Base-by-base conservation (phyloP, 2,329 filamentous ascomycete genomes). In the Sphaceloma murrayae region DNA sequence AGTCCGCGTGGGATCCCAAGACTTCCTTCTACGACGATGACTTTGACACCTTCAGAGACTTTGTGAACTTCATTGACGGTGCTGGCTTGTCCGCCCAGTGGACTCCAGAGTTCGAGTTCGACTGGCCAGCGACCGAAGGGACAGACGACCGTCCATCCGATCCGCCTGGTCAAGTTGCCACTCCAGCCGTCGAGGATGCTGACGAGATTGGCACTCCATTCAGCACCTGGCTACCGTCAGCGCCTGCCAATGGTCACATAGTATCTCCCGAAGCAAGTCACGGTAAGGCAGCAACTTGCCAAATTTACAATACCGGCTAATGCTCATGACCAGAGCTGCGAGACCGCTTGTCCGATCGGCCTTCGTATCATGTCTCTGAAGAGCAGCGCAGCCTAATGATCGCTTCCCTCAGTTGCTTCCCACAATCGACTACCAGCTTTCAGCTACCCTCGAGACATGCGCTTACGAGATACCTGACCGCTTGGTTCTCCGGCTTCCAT, bases 401-500 rank as follows among this genome's bases (percentile, higher is more conserved):
- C 6, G 36, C 36, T 19, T 40, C 36, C 3, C 14, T 40, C 13
- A 16, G 19, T 2, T 29, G 36, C 36, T 40, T 30, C 24, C 24
- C 22, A 4, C 19, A 22, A 2, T 7, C 18, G 3, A n/a, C 13
- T 5, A n/a, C 22, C 13, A 26, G 30, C 9, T 40, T 40, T 30
- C 19, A 26, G 10, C 24, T 40, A 16, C 36, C 36, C 13, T 40
- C 36, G 6, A 19, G 36, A 6, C 36, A 40, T 29, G 36, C 36
- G 2, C 19, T 40, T 7, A 40, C 36, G 11, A 22, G 36, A n/a
- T 40, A 40, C 18, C 24, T 40, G 14, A 40, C 36, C 7, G 36
- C 36, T 2, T 40, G 36, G 36, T 40, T 40, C 36, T 27, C 22
- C 2, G 36, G 36, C 24, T 62, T 59, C 30, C 58, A 61, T 11